phyloP scores from a whole-genome alignment of 495 filamentous ascomycete genomes.

The Penicillium lagena region DNA sequence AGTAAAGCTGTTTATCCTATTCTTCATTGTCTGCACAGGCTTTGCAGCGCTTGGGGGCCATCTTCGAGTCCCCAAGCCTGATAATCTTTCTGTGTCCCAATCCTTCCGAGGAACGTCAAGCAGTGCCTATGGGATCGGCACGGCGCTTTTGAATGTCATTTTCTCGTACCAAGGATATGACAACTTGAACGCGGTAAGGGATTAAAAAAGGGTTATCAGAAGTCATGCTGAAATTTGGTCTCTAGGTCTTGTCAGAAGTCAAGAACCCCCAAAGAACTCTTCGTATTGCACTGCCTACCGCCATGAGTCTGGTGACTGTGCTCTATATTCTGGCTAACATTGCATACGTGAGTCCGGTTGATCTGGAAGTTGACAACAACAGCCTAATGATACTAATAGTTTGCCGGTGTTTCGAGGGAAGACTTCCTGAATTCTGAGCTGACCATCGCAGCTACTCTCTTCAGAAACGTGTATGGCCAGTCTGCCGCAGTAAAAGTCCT shows the following conservation, averaged over 20 bases:
- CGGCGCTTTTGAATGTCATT: slow-evolving; percentile 19
- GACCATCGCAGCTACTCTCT: slow-evolving; percentile 21
- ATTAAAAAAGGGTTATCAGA: neutral
- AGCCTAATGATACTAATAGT: slow-evolving; percentile 8
- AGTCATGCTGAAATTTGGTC: neutral
- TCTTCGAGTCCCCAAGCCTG: slow-evolving; percentile 9
- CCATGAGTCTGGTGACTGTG: slow-evolving; percentile 49
- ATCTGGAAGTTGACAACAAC: neutral
- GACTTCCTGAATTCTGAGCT: slow-evolving; percentile 18
- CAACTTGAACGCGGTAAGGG: slow-evolving; percentile 12
- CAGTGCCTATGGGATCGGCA: slow-evolving; percentile 20
- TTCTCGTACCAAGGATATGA: slow-evolving; percentile 24
- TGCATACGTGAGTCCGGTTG: slow-evolving; percentile 38
- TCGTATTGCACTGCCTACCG: slow-evolving; percentile 50
- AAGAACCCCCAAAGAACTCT: slow-evolving; percentile 60
- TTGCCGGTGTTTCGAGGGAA: slow-evolving; percentile 19
- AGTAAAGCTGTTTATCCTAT: slow-evolving; percentile 32
- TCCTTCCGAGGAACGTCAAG: slow-evolving; percentile 22
- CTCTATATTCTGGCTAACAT: slow-evolving; percentile 64
- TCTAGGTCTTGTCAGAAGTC: slow-evolving; percentile 67
- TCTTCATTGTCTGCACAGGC: slow-evolving; percentile 37
- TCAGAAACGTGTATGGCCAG: slow-evolving; percentile 22
- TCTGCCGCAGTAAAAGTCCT: slow-evolving; percentile 16
- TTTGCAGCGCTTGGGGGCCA: slow-evolving; percentile 31
- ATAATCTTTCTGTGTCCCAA: slow-evolving; percentile 14